These are phyloP conservation scores for Fusarium ambrosium DNA, from an alignment of 2,329 filamentous ascomycete genomes.

Conservation along the genomic window DNA sequence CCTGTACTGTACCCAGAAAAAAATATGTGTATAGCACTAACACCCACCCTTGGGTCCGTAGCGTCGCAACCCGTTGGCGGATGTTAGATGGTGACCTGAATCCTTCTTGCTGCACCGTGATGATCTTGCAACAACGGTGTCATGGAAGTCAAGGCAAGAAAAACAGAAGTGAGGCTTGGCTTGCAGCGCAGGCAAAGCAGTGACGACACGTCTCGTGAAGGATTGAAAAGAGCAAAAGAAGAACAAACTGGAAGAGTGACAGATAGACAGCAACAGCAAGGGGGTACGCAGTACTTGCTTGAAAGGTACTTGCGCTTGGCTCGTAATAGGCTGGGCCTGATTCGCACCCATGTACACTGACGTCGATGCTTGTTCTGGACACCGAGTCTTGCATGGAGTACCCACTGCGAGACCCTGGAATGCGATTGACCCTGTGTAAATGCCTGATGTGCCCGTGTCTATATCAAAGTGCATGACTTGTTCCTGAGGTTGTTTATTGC, in stretches of 20 bases:
- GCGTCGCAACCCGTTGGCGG: slow-evolving; percentile 14
- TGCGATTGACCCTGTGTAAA: slow-evolving; percentile 5
- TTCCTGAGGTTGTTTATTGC: slow-evolving; percentile 24
- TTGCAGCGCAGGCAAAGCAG: slow-evolving; percentile 18
- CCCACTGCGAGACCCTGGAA: slow-evolving; percentile 12
- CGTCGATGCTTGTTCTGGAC: slow-evolving; percentile 26
- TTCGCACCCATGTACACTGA: slow-evolving; percentile 38
- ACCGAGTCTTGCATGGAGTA: slow-evolving; percentile 5
- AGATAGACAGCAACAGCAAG: slow-evolving; percentile 9
- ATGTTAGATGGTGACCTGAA: slow-evolving; percentile 11
- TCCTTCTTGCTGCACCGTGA: not conserved
- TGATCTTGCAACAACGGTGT: not conserved
- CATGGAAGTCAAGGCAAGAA: not conserved
- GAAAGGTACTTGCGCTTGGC: slow-evolving; percentile 19
- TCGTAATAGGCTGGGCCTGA: slow-evolving; percentile 32
- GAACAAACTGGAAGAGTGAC: not conserved
- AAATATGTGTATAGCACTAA: slow-evolving; percentile 33
- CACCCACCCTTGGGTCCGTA: slow-evolving; percentile 18
- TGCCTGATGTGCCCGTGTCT: not conserved
- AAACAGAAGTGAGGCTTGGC: slow-evolving; percentile 27
- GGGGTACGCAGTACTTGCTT: slow-evolving; percentile 22
- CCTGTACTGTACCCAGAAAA: slow-evolving; percentile 9
- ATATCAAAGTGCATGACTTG: slow-evolving; percentile 36
- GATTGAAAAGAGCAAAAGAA: not conserved
- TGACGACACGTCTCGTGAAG: slow-evolving; percentile 8